Evolutionary conservation across 495 filamentous ascomycete genomes (phyloP).

Genomic region (Xylaria palmicola): DNA sequence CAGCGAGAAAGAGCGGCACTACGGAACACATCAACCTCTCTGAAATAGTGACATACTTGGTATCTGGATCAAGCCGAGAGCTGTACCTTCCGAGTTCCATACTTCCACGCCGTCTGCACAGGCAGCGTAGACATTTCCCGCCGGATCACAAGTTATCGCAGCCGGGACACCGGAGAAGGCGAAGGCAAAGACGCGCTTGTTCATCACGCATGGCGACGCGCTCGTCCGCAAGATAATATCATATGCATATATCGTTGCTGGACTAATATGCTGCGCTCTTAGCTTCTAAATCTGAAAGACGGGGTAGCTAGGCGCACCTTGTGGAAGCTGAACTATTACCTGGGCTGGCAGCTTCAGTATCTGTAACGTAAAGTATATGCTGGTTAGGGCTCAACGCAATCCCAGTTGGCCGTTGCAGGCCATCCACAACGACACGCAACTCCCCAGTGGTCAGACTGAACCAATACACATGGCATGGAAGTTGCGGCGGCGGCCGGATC

Average conservation of each 20-base stretch:
- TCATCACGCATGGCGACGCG: constrained; percentile 41
- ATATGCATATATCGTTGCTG: constrained; percentile 37
- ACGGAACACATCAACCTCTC: neutral
- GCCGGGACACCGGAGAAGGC: constrained; percentile 45
- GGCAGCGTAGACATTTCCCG: constrained; percentile 48
- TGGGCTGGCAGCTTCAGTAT: constrained; percentile 32
- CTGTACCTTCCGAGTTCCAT: constrained; percentile 43
- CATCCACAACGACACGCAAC: constrained; percentile 45
- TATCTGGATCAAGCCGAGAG: constrained; percentile 40
- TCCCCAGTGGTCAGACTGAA: constrained; percentile 31
- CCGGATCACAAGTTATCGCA: constrained; percentile 41
- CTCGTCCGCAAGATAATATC: constrained; percentile 24
- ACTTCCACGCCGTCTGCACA: constrained; percentile 51
- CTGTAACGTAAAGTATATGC: constrained; percentile 42
- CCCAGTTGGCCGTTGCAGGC: constrained; percentile 40
- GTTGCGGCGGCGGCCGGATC: constrained; percentile 38
- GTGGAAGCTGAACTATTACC: constrained; percentile 26
- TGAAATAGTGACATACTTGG: constrained; percentile 25
- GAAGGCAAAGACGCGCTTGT: constrained; percentile 52
- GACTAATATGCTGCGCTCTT: constrained; percentile 8
- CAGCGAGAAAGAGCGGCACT: neutral
- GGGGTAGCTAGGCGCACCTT: constrained; percentile 11
- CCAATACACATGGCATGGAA: constrained; percentile 50
- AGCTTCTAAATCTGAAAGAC: neutral
- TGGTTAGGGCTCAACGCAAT: constrained; percentile 42